Percentiles rank a stretch among this genome's conserved stretches.
Evolutionary conservation across 1,139 yeast species (phyloP).

Genomic region (Suhomyces maxii): DNA sequence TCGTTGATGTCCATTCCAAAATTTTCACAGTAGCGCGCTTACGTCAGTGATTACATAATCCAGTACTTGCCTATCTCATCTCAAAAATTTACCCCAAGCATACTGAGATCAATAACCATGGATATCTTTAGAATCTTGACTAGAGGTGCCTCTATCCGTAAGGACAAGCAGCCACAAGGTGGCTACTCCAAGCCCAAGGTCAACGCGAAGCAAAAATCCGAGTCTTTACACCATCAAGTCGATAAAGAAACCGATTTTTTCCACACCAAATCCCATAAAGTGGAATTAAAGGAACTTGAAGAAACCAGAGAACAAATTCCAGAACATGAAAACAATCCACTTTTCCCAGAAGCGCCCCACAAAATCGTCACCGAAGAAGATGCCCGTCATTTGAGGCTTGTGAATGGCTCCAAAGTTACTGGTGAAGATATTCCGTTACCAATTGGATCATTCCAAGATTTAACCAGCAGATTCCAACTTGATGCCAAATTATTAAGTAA

Average conservation of each 20-base stretch:
- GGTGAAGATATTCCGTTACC: conserved; percentile 86
- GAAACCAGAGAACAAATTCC: conserved; percentile 17
- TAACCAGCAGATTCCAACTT: conserved; percentile 64
- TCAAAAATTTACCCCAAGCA: neutral
- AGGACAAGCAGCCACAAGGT: conserved; percentile 43
- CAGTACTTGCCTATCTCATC: neutral
- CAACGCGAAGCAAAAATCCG: conserved; percentile 31
- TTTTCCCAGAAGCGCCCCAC: conserved; percentile 33
- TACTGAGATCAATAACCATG: conserved; percentile 42
- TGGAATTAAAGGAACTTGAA: conserved; percentile 20
- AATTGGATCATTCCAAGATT: conserved; percentile 83
- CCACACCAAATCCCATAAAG: conserved; percentile 49
- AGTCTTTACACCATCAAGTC: conserved; percentile 43
- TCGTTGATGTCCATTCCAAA: conserved; percentile 3
- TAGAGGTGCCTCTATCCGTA: conserved; percentile 79
- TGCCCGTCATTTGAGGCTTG: conserved; percentile 55
- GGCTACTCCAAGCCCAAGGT: conserved; percentile 45
- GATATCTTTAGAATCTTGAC: conserved; percentile 84
- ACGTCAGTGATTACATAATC: conserved; percentile 7
- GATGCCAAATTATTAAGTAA: conserved; percentile 65
- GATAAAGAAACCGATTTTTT: conserved; percentile 72
- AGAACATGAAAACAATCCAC: conserved; percentile 17
- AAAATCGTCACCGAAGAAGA: conserved; percentile 55
- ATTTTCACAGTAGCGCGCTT: conserved; percentile 3
- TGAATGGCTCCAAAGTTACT: conserved; percentile 60